phyloP scores from a whole-genome alignment of 2,329 filamentous ascomycete genomes.

The Fusarium chaquense region DNA sequence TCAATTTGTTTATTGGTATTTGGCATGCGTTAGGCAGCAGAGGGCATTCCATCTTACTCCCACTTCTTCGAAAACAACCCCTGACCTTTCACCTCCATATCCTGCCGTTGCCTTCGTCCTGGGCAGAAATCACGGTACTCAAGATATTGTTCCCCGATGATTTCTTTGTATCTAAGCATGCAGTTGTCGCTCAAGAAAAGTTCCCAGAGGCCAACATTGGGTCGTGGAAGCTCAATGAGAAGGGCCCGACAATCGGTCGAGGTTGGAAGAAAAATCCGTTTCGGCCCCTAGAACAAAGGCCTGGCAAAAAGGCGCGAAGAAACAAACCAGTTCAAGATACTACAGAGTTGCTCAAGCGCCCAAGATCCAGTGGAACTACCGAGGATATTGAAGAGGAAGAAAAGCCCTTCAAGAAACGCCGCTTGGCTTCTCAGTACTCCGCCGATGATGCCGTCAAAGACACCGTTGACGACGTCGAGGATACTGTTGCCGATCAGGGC shows the following conservation, averaged over 20 bases:
- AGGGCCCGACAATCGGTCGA: neutral
- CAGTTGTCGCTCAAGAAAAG: conserved; percentile 3
- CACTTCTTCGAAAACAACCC: neutral
- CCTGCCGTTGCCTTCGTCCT: neutral
- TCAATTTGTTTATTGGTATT: neutral
- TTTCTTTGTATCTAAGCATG: conserved; percentile 9
- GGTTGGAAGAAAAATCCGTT: conserved; percentile 2
- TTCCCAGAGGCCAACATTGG: conserved; percentile 6
- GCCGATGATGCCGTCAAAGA: neutral
- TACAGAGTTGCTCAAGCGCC: neutral
- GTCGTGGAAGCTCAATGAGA: conserved; percentile 15
- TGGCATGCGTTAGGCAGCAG: neutral
- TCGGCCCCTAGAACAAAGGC: too few relatives aligned
- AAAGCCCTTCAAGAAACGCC: neutral
- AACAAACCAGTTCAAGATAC: neutral
- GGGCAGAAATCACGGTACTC: conserved; percentile 1
- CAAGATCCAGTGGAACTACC: neutral
- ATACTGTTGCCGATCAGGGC: neutral
- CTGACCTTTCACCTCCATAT: neutral
- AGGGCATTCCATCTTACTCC: neutral
- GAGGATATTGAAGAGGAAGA: neutral
- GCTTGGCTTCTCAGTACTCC: neutral
- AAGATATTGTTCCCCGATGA: conserved; percentile 13
- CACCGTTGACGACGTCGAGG: neutral
- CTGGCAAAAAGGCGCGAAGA: neutral